phyloP scores from a whole-genome alignment of 2,329 filamentous ascomycete genomes.

The Cordyceps fumosorosea region DNA sequence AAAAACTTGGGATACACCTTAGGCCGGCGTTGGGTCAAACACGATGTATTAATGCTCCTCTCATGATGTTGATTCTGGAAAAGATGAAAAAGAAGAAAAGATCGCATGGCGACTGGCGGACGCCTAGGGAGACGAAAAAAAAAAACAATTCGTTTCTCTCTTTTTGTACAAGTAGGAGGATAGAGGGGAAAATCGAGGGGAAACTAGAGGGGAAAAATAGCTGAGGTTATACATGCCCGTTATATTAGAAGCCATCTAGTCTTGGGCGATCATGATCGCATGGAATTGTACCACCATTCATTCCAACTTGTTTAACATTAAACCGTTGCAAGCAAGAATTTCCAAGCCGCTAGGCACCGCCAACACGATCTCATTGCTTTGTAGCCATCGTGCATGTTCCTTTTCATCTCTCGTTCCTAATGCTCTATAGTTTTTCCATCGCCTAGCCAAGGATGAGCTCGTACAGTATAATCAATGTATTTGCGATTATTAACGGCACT shows the following conservation, averaged over 20 bases:
- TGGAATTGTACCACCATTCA: constrained; percentile 6
- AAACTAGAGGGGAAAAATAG: not conserved
- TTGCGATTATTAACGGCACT: constrained; percentile 75
- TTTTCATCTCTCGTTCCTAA: not conserved
- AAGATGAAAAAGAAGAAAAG: constrained; percentile 1
- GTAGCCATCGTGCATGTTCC: not conserved
- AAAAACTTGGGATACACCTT: constrained; percentile 17
- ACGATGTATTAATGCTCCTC: constrained; percentile 39
- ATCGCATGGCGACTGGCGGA: constrained; percentile 8
- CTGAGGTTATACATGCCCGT: constrained; percentile 1
- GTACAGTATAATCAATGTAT: constrained; percentile 70
- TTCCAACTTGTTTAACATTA: not conserved
- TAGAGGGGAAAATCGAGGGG: constrained; percentile 6
- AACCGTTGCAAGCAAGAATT: not conserved
- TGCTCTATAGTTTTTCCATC: not conserved
- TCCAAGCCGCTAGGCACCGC: not conserved
- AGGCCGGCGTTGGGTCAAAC: constrained; percentile 29
- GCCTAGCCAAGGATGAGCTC: constrained; percentile 61
- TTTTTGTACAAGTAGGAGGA: constrained; percentile 1
- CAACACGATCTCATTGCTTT: not conserved
- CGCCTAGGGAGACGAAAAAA: not conserved
- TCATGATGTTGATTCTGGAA: constrained; percentile 31
- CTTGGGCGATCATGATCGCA: constrained; percentile 1
- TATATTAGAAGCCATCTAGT: constrained; percentile 12
- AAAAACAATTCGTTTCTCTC: not conserved